phyloP scores from a whole-genome alignment of 1,284 basidiomycete species.

The Ustilago nuda region DNA sequence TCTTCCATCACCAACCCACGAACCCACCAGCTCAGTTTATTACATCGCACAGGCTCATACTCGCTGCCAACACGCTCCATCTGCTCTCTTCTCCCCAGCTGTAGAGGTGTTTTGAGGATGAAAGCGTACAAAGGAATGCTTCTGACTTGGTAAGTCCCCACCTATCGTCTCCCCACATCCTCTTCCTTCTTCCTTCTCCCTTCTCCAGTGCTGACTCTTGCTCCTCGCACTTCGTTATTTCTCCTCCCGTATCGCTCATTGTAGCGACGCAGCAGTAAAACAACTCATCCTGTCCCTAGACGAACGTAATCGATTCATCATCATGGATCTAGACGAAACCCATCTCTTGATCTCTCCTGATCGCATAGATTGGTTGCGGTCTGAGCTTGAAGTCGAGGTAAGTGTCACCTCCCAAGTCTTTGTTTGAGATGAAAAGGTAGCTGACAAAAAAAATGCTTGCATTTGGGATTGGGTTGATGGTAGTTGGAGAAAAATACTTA shows the following conservation, averaged over 20 bases:
- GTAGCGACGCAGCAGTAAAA: conserved; percentile 87
- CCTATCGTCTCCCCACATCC: too few relatives aligned
- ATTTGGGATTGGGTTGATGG: neutral
- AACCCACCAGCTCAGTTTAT: too few relatives aligned
- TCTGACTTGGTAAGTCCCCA: conserved; percentile 77
- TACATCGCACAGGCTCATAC: too few relatives aligned
- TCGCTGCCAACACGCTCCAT: too few relatives aligned
- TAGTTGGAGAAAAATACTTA: conserved; percentile 67
- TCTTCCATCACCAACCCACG: too few relatives aligned
- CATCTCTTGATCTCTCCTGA: conserved; percentile 85
- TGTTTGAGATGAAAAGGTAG: neutral
- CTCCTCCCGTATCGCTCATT: neutral
- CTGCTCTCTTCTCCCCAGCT: neutral
- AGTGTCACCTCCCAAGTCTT: conserved; percentile 52
- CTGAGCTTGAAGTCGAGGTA: conserved; percentile 82
- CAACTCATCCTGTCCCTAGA: conserved; percentile 86
- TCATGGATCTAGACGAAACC: conserved; percentile 86
- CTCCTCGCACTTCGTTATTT: neutral
- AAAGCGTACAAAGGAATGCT: conserved; percentile 79
- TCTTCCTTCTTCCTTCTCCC: neutral
- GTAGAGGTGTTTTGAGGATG: conserved; percentile 68
- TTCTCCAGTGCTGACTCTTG: neutral
- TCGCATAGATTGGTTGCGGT: conserved; percentile 79
- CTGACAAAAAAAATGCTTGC: neutral
- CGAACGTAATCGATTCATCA: conserved; percentile 78